Conservation (phyloP, 495 filamentous ascomycete species). For the Podospora fimiseda region DNA sequence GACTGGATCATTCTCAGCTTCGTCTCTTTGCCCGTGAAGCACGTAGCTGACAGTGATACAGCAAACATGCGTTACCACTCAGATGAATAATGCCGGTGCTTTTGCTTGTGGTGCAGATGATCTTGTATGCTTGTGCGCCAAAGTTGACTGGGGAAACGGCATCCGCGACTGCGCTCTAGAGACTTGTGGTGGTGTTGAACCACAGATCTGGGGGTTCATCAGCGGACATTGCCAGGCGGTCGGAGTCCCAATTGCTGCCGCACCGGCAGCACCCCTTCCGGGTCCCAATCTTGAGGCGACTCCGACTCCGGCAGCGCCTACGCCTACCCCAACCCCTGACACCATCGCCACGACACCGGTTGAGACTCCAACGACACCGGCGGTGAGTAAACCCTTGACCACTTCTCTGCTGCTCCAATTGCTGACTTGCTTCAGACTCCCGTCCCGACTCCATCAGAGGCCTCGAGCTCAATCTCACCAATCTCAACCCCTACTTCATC, state of each 20-base stretch:
- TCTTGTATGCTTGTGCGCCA: conserved; percentile 24
- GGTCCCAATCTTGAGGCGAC: neutral
- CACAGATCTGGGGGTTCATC: too few relatives aligned
- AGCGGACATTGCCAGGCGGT: too few relatives aligned
- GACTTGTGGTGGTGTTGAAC: conserved; percentile 15
- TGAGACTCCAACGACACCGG: neutral
- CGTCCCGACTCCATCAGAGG: neutral
- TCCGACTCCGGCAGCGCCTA: neutral
- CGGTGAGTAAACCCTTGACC: neutral
- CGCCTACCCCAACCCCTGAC: neutral
- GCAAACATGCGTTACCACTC: conserved; percentile 19
- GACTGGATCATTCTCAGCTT: too few relatives aligned
- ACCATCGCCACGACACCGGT: too few relatives aligned
- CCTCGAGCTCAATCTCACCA: conserved; percentile 12
- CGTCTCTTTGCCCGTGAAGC: neutral
- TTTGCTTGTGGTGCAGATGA: conserved; percentile 17
- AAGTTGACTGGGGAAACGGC: conserved; percentile 11
- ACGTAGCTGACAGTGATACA: conserved; percentile 17
- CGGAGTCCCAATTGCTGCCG: too few relatives aligned
- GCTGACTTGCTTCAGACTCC: too few relatives aligned
- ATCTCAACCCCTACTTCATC: conserved; percentile 18
- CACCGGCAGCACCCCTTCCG: neutral
- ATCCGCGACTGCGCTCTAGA: conserved; percentile 17
- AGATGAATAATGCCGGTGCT: conserved; percentile 2
- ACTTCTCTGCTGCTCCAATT: too few relatives aligned